These are phyloP conservation scores for Macadamia integrifolia DNA, from an alignment of 164 flowering plant genomes.

Conservation along the genomic window DNA sequence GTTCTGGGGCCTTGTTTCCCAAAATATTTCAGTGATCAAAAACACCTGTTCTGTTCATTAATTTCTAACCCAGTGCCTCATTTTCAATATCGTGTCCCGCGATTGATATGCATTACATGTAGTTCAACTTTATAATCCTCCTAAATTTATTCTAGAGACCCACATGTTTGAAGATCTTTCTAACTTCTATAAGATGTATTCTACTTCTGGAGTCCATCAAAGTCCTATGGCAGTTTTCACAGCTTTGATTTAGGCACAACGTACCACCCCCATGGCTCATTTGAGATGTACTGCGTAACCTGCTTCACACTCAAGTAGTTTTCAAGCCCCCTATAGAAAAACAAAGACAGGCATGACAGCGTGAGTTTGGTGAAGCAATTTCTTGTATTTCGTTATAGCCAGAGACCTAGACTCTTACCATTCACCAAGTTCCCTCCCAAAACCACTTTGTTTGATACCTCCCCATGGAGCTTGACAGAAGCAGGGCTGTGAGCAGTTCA, in stretches of 20 bases:
- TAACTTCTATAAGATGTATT: no score
- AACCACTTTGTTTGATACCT: constrained; percentile 92
- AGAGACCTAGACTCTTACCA: constrained; percentile 41
- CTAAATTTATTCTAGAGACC: no score
- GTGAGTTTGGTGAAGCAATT: no score
- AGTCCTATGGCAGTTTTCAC: constrained; percentile 22
- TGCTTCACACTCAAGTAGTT: constrained; percentile 94
- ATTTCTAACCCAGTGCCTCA: not conserved
- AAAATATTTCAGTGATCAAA: no score
- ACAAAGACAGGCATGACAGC: not conserved
- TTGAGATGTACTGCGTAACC: constrained; percentile 73
- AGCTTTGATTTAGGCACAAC: constrained; percentile 59
- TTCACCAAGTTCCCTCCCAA: constrained; percentile 96
- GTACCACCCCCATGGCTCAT: constrained; percentile 95
- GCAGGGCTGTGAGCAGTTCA: constrained; percentile 98
- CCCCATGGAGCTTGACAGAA: constrained; percentile 99
- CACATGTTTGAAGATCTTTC: no score
- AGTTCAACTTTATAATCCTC: no score
- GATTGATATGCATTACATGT: no score
- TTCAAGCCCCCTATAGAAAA: constrained; percentile 75
- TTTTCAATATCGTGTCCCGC: no score
- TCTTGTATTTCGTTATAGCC: no score
- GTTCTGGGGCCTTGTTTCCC: not conserved
- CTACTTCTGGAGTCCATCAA: no score
- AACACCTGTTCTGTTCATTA: not conserved